Evolutionary conservation across 2,329 filamentous ascomycete species (phyloP).

Genomic region (Neobulgaria alba): DNA sequence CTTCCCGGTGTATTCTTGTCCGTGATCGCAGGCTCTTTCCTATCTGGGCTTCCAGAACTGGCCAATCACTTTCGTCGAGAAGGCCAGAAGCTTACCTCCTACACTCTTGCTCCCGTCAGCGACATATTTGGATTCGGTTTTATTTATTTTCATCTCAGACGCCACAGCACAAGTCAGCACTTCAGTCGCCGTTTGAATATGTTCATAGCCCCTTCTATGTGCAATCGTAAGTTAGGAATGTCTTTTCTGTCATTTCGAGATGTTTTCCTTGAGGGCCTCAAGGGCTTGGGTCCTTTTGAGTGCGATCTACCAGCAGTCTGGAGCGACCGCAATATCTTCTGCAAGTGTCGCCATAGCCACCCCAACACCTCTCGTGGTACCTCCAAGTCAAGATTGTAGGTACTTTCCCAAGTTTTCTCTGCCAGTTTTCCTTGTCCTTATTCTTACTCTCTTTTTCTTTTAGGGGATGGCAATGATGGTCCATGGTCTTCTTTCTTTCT

Average conservation of each 20-base stretch:
- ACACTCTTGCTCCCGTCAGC: too few relatives aligned
- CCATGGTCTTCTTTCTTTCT: slow-evolving; percentile 30
- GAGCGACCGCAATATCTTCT: slow-evolving; percentile 8
- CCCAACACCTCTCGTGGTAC: slow-evolving; percentile 14
- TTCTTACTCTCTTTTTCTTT: background rate
- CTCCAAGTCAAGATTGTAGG: slow-evolving; percentile 14
- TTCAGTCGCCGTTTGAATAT: slow-evolving; percentile 2
- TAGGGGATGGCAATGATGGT: slow-evolving; percentile 1
- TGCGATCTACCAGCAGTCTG: slow-evolving; percentile 3
- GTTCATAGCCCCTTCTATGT: background rate
- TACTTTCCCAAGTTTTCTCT: background rate
- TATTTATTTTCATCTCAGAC: too few relatives aligned
- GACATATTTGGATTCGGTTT: too few relatives aligned
- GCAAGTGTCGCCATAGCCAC: slow-evolving; percentile 3
- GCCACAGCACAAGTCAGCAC: background rate
- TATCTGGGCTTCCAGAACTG: too few relatives aligned
- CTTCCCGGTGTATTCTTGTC: too few relatives aligned
- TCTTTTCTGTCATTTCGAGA: slow-evolving; percentile 7
- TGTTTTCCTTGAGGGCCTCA: slow-evolving; percentile 14
- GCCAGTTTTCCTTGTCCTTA: background rate
- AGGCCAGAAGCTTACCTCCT: too few relatives aligned
- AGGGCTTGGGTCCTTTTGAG: slow-evolving; percentile 4
- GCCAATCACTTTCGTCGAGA: too few relatives aligned
- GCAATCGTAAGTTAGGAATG: background rate
- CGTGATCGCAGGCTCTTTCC: too few relatives aligned